Conservation (phyloP, 2,329 filamentous ascomycete genomes). For the Trichoderma oligosporum region DNA sequence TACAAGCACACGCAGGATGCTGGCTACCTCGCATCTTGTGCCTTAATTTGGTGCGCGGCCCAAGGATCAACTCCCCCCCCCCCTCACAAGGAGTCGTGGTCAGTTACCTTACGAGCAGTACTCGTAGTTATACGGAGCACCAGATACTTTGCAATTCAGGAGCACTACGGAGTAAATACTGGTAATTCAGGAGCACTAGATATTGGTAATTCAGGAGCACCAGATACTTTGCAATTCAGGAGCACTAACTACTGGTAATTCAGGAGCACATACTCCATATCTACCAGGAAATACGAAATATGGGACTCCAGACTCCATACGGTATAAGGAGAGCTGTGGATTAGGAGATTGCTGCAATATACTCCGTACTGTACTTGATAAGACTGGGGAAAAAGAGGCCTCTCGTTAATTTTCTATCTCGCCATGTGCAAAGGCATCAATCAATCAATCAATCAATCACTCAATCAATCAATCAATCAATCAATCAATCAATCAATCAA, state of each 20-base stretch:
- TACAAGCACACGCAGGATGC: background rate
- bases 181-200: background rate
- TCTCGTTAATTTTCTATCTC: too few species aligned
- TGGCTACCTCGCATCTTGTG: conserved; percentile 11
- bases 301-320: too few species aligned
- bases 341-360: too few species aligned
- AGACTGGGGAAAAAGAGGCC: too few species aligned
- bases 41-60: conserved; percentile 1
- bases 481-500: too few species aligned
- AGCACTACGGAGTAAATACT: too few species aligned
- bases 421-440: too few species aligned
- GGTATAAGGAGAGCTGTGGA: too few species aligned
- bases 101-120: background rate
- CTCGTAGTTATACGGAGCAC: background rate
- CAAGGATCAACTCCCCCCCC: background rate
- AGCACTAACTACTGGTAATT: background rate
- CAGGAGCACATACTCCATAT: background rate
- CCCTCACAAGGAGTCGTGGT: background rate
- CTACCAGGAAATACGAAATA: too few species aligned
- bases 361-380: too few species aligned
- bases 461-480: too few species aligned
- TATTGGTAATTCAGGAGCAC: background rate
- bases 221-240: background rate
- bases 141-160: background rate
- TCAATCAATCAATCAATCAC: too few species aligned